Evolutionary conservation across 106 monocot species (phyloP).

Genomic region (Xerophyta viscosa): DNA sequence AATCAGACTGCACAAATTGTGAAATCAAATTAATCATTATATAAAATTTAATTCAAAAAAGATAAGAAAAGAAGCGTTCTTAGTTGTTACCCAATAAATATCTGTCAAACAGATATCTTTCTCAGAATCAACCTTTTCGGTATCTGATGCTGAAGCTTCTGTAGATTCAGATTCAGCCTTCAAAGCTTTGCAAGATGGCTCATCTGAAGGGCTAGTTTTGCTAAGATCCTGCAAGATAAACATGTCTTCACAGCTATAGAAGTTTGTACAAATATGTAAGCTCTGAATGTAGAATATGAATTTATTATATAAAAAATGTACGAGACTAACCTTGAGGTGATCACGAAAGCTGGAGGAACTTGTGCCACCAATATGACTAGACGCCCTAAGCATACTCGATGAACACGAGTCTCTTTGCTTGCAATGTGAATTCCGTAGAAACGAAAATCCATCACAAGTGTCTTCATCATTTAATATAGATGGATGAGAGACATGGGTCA

Average conservation of each 20-base stretch:
- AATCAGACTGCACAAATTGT: slow-evolving; percentile 56
- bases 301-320: background rate
- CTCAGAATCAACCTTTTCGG: slow-evolving; percentile 11
- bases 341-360: slow-evolving; percentile 25
- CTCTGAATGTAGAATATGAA: no score
- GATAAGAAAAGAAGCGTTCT: no score
- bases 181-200: slow-evolving; percentile 5
- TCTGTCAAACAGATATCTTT: slow-evolving; percentile 43
- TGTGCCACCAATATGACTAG: slow-evolving; percentile 5
- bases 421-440: slow-evolving; percentile 13
- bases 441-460: slow-evolving; percentile 91
- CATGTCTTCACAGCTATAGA: background rate
- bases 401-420: slow-evolving; percentile 10
- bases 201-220: slow-evolving; percentile 22
- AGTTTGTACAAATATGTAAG: no score
- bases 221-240: slow-evolving; percentile 24
- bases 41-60: background rate
- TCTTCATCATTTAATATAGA: slow-evolving; percentile 82
- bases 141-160: slow-evolving; percentile 5
- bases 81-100: slow-evolving; percentile 63
- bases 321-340: slow-evolving; percentile 44
- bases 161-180: slow-evolving; percentile 6
- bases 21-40: slow-evolving; percentile 1
- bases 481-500: slow-evolving; percentile 14
- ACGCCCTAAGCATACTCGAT: background rate